phyloP scores from a whole-genome alignment of 495 filamentous ascomycete species.

The Chaetomidium leptoderma region DNA sequence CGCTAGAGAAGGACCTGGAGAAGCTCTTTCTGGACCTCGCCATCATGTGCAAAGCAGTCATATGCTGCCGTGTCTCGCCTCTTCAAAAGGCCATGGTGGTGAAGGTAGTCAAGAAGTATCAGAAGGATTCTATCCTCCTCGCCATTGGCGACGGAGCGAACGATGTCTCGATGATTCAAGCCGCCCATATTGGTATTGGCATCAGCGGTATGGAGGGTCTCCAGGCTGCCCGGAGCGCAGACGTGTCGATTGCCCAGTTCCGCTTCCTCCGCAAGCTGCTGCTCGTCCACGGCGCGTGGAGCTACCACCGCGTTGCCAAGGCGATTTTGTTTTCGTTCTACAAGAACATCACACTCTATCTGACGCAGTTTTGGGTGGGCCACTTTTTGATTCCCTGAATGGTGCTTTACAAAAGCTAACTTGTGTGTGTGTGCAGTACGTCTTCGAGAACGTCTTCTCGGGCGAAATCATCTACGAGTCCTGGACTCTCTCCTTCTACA shows the following conservation, averaged over 20 bases:
- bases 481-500: slow-evolving; percentile 98
- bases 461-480: slow-evolving; percentile 99
- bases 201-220: slow-evolving; percentile 98
- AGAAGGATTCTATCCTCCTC: slow-evolving; percentile 79
- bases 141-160: slow-evolving; percentile 98
- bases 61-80: slow-evolving; percentile 99
- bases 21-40: slow-evolving; percentile 91
- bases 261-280: slow-evolving; percentile 91
- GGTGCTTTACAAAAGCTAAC: too few species aligned
- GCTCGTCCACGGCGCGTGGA: slow-evolving; percentile 95
- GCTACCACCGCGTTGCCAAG: slow-evolving; percentile 93
- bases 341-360: slow-evolving; percentile 97
- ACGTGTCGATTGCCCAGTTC: slow-evolving; percentile 96
- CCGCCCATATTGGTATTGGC: slow-evolving; percentile 95
- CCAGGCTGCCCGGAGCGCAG: slow-evolving; percentile 94
- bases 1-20: slow-evolving; percentile 89
- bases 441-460: slow-evolving; percentile 97
- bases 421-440: too few species aligned
- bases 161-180: slow-evolving; percentile 99
- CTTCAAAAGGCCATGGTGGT: slow-evolving; percentile 97
- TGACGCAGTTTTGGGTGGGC: slow-evolving; percentile 98
- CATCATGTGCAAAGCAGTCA: slow-evolving; percentile 94
- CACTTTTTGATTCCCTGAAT: too few species aligned
- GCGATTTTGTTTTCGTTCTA: slow-evolving; percentile 98
- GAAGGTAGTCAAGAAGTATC: slow-evolving; percentile 95